Conservation (phyloP, 768 basidiomycete species). For the Mycena pura region DNA sequence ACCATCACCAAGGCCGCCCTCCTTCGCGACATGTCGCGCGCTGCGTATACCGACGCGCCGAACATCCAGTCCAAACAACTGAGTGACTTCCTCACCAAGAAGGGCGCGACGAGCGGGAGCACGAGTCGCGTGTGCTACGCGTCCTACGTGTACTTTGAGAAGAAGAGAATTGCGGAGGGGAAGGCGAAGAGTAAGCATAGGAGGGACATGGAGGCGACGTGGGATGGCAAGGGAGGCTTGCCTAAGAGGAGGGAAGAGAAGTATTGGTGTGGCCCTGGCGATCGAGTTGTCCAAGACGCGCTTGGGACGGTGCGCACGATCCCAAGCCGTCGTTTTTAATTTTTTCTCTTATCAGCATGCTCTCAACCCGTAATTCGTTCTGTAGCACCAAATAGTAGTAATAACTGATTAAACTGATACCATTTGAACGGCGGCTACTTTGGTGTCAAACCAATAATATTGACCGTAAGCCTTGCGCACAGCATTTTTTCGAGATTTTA, state of each 20-base stretch:
- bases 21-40: slow-evolving; percentile 25
- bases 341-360: no score
- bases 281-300: slow-evolving; percentile 7
- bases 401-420: no score
- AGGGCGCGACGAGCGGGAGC: slow-evolving; percentile 22
- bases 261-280: neutral
- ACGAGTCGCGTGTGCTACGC: slow-evolving; percentile 25
- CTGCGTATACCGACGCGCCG: slow-evolving; percentile 21
- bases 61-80: slow-evolving; percentile 28
- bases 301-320: slow-evolving; percentile 11
- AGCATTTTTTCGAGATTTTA: no score
- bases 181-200: slow-evolving; percentile 24
- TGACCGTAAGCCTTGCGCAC: no score
- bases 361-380: no score
- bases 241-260: slow-evolving; percentile 15
- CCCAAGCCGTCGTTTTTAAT: neutral
- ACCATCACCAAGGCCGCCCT: slow-evolving; percentile 23
- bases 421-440: no score
- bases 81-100: slow-evolving; percentile 21
- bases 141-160: slow-evolving; percentile 27
- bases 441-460: no score
- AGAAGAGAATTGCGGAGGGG: slow-evolving; percentile 21
- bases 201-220: slow-evolving; percentile 27
- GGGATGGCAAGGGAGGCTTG: slow-evolving; percentile 26
- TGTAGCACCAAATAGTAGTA: no score